phyloP scores from a whole-genome alignment of 345 rosid genomes.

The Populus tremula region DNA sequence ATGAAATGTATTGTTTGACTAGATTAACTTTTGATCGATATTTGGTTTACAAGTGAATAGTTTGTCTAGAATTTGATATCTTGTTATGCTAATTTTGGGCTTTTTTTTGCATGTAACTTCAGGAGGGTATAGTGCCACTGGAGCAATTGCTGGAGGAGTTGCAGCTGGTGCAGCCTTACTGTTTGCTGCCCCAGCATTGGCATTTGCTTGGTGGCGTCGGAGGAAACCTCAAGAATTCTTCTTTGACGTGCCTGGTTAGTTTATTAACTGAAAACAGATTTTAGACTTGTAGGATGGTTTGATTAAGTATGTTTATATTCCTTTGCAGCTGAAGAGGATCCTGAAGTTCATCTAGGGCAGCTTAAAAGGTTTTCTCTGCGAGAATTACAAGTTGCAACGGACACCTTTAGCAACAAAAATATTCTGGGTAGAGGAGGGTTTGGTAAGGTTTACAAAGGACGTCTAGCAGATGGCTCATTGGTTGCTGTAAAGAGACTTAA shows the following conservation, averaged over 20 bases:
- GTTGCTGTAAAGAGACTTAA: conserved; percentile 96
- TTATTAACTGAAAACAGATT: conserved; percentile 6
- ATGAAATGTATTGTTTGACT: background rate
- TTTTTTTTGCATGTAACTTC: conserved; percentile 18
- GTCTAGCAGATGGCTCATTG: conserved; percentile 83
- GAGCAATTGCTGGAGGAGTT: conserved; percentile 99
- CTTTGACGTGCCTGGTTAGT: conserved; percentile 94
- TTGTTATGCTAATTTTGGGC: background rate
- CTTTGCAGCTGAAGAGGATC: conserved; percentile 92
- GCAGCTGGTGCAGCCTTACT: conserved; percentile 98
- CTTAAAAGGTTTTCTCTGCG: conserved; percentile 91
- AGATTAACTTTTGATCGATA: background rate
- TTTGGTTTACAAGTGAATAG: background rate
- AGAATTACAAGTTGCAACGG: conserved; percentile 93
- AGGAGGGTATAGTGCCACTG: conserved; percentile 82
- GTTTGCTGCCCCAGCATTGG: conserved; percentile 96
- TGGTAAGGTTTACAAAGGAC: conserved; percentile 94
- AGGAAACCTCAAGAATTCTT: conserved; percentile 85
- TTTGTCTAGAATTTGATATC: background rate
- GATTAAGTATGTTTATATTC: background rate
- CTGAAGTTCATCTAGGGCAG: conserved; percentile 96
- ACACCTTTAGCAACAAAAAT: conserved; percentile 84
- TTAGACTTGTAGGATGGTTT: background rate
- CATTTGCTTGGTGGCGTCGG: conserved; percentile 97
- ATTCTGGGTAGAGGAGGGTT: conserved; percentile 98